Evolutionary conservation across 768 basidiomycete genomes (phyloP).

Genomic region (Phanerochaete carnosa): DNA sequence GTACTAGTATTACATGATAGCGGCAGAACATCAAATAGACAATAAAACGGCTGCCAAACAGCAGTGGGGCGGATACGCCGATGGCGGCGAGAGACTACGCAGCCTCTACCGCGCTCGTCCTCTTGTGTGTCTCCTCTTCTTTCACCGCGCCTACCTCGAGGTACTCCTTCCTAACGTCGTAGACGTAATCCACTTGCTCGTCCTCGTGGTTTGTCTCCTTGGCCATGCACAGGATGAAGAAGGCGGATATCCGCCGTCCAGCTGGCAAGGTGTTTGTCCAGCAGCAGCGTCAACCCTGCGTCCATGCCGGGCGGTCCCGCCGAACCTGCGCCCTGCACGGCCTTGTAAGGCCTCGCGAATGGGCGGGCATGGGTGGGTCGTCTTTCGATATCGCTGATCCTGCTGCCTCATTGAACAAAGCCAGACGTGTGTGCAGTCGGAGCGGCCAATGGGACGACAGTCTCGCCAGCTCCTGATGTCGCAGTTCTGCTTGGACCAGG

Average conservation of each 20-base stretch:
- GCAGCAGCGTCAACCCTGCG: conserved; percentile 38
- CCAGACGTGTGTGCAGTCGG: no score
- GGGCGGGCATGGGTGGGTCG: conserved; percentile 42
- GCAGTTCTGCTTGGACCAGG: no score
- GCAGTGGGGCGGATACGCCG: no score
- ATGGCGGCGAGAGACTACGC: background rate
- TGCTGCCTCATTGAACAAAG: no score
- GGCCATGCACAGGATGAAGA: conserved; percentile 29
- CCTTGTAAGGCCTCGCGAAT: conserved; percentile 45
- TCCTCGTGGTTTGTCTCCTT: conserved; percentile 37
- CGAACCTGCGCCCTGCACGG: conserved; percentile 31
- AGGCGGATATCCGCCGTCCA: conserved; percentile 33
- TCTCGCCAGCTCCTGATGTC: no score
- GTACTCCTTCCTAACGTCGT: conserved; percentile 17
- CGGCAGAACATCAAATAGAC: background rate
- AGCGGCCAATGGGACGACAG: no score
- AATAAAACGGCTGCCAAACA: background rate
- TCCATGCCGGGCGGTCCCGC: conserved; percentile 45
- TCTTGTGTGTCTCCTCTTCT: conserved; percentile 15
- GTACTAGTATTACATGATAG: background rate
- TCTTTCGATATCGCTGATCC: no score
- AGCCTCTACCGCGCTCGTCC: conserved; percentile 15
- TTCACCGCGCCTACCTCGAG: conserved; percentile 12
- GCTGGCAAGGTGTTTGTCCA: conserved; percentile 37
- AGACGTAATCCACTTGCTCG: conserved; percentile 29